A percentile compares a stretch with the other conserved stretches of the same genome.
Conservation (phyloP, 345 rosid genomes). For the Salix arbutifolia region DNA sequence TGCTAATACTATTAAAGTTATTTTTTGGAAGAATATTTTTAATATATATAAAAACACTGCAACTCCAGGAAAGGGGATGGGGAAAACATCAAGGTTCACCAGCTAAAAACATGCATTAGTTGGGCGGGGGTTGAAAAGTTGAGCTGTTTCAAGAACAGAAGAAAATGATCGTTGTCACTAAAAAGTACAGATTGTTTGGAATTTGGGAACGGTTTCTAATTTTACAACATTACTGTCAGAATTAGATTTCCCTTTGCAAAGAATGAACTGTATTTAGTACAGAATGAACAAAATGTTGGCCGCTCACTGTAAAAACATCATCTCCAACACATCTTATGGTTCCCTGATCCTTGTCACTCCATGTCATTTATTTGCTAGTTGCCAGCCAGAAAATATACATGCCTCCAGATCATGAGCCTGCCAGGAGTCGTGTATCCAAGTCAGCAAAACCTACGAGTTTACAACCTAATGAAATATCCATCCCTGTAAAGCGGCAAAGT, state of each 20-base stretch:
- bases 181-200: not conserved
- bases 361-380: conserved; percentile 3
- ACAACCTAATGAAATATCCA: conserved; percentile 26
- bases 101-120: not conserved
- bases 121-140: not conserved
- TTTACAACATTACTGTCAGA: conserved; percentile 17
- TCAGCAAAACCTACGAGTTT: conserved; percentile 29
- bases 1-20: too few relatives aligned
- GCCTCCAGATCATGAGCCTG: conserved; percentile 16
- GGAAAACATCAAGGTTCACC: not conserved
- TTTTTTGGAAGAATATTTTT: too few relatives aligned
- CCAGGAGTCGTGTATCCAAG: conserved; percentile 17
- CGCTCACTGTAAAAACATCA: not conserved
- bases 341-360: conserved; percentile 16
- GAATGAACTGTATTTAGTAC: conserved; percentile 7
- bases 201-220: conserved; percentile 9
- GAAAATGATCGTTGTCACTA: not conserved
- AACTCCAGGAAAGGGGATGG: not conserved
- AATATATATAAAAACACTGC: too few relatives aligned
- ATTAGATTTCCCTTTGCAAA: conserved; percentile 8
- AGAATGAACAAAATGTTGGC: not conserved
- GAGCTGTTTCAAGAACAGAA: not conserved
- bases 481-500: conserved; percentile 9
- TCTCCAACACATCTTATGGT: conserved; percentile 9
- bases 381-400: conserved; percentile 19